Evolutionary conservation across 208 protist genomes (phyloP).

Genomic region (Porcisia hertigi): DNA sequence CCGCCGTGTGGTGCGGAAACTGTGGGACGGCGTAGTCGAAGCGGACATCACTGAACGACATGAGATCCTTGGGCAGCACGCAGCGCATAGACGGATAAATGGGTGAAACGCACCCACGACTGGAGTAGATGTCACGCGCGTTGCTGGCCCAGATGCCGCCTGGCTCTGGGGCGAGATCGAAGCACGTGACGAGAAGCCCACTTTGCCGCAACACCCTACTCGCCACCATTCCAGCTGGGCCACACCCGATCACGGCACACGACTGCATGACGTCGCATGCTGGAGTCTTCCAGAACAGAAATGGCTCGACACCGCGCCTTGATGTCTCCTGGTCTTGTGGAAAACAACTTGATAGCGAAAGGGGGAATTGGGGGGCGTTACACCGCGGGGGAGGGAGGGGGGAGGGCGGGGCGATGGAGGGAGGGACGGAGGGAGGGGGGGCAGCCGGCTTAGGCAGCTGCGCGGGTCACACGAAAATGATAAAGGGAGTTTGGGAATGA

Average conservation of each 20-base stretch:
- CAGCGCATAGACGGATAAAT: slow-evolving; percentile 85
- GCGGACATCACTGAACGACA: slow-evolving; percentile 81
- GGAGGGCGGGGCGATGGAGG: no score
- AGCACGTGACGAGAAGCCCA: slow-evolving; percentile 88
- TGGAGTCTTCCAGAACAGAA: not conserved
- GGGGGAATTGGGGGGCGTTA: not conserved
- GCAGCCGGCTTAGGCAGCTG: not conserved
- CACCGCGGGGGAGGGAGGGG: not conserved
- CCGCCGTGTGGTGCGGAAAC: slow-evolving; percentile 84
- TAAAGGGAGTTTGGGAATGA: not conserved
- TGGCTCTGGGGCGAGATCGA: slow-evolving; percentile 59
- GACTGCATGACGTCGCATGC: slow-evolving; percentile 58
- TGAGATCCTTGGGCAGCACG: slow-evolving; percentile 85
- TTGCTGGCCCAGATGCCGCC: slow-evolving; percentile 84
- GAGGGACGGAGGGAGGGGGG: no score
- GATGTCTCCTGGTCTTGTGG: not conserved
- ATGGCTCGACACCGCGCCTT: not conserved
- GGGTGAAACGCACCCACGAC: slow-evolving; percentile 70
- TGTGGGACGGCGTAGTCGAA: slow-evolving; percentile 85
- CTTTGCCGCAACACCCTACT: slow-evolving; percentile 60
- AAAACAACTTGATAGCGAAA: not conserved
- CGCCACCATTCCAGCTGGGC: slow-evolving; percentile 85
- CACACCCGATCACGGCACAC: slow-evolving; percentile 88
- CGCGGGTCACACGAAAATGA: not conserved
- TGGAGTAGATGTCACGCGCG: slow-evolving; percentile 67